Conservation (phyloP, 2,329 filamentous ascomycete species). For the Aspergillaceae sp. region DNA sequence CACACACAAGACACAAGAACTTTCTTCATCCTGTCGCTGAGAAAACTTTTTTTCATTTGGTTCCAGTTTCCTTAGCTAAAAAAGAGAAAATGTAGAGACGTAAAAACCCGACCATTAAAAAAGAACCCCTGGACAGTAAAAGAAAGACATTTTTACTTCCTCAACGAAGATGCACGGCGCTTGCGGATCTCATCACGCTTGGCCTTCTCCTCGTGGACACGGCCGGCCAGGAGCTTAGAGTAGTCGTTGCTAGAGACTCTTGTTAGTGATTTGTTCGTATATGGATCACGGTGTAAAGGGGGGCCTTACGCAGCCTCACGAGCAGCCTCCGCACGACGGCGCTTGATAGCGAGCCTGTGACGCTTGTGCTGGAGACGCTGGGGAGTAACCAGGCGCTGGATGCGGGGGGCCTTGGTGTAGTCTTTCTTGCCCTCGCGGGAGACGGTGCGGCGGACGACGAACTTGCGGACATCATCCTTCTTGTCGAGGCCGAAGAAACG, state of each 20-base stretch:
- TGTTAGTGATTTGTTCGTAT: constrained; percentile 14
- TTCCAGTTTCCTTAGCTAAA: not conserved
- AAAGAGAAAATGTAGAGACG: constrained; percentile 18
- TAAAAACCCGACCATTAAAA: constrained; percentile 21
- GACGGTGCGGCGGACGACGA: constrained; percentile 98
- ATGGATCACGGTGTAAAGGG: not conserved
- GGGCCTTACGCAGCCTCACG: constrained; percentile 95
- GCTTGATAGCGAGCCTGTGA: constrained; percentile 95
- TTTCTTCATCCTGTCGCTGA: constrained; percentile 3
- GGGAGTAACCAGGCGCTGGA: constrained; percentile 98
- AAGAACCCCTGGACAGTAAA: constrained; percentile 22
- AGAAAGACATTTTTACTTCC: constrained; percentile 54
- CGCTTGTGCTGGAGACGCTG: constrained; percentile 99
- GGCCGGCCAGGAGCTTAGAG: constrained; percentile 90
- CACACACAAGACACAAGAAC: too few relatives aligned
- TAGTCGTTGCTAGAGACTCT: constrained; percentile 71
- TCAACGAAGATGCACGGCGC: constrained; percentile 93
- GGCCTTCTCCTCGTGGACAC: constrained; percentile 91
- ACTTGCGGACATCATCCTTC: constrained; percentile 99
- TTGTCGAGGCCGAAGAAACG: constrained; percentile 99
- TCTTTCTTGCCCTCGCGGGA: constrained; percentile 92
- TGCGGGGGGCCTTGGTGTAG: constrained; percentile 99
- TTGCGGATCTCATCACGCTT: constrained; percentile 91
- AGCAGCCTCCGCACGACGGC: constrained; percentile 89
- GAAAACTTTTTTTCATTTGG: constrained; percentile 14